Evolutionary conservation across 352 stramenopile species (phyloP).

Genomic region (Thalassiosira livingstoniorum): DNA sequence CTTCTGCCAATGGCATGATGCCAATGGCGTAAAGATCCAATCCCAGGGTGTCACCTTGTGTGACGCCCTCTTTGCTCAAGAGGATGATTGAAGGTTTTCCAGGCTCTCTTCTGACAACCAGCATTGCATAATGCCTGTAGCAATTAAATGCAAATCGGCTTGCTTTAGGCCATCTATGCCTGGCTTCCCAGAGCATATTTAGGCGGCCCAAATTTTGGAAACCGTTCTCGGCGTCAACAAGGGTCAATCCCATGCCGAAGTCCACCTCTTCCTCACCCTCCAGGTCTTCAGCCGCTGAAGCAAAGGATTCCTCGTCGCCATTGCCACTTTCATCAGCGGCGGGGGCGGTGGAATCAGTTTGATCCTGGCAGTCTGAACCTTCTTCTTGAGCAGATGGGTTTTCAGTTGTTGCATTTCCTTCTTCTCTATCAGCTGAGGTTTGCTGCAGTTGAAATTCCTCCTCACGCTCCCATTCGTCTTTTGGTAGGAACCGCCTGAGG

Average conservation of each 20-base stretch:
- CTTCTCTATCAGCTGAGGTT: too few species aligned
- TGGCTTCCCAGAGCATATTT: conserved; percentile 28
- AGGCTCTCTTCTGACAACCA: background rate
- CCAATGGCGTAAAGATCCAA: conserved; percentile 40
- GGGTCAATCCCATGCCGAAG: conserved; percentile 9
- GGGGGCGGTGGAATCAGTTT: too few species aligned
- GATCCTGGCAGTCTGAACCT: too few species aligned
- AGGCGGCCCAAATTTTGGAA: conserved; percentile 37
- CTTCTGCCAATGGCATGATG: conserved; percentile 16
- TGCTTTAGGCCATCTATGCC: conserved; percentile 21
- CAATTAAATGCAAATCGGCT: conserved; percentile 39
- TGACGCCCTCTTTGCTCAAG: conserved; percentile 26
- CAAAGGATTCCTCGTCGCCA: background rate
- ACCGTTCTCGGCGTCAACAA: conserved; percentile 34
- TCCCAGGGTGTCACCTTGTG: conserved; percentile 34
- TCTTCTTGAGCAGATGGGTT: too few species aligned
- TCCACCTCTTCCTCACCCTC: background rate
- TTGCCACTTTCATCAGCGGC: background rate
- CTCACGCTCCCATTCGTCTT: too few species aligned
- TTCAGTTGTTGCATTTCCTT: too few species aligned
- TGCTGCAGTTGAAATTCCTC: too few species aligned
- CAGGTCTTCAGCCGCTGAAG: background rate
- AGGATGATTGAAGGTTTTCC: background rate
- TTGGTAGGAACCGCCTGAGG: too few species aligned
- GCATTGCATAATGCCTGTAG: conserved; percentile 26